These are phyloP conservation scores for Dysphania ambrosioides DNA, from an alignment of 148 eudicot species.

Conservation along the genomic window DNA sequence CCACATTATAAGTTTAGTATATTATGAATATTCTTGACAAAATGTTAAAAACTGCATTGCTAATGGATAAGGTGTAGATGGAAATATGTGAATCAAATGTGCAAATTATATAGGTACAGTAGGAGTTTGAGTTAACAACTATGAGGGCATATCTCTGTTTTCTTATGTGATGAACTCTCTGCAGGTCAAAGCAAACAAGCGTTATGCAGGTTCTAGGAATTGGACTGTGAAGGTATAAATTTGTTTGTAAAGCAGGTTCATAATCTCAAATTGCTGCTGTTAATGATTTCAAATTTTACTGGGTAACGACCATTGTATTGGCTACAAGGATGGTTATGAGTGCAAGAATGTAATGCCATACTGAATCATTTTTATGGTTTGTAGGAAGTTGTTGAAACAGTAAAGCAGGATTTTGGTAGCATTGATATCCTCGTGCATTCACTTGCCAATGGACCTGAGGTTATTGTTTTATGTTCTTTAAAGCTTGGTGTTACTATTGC, in stretches of 20 bases:
- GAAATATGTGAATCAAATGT: background rate
- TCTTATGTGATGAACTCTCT: conserved; percentile 14
- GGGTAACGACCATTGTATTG: background rate
- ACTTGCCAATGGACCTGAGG: conserved; percentile 99
- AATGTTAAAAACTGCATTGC: background rate
- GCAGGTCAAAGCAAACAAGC: conserved; percentile 87
- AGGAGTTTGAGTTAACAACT: background rate
- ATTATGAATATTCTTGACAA: background rate
- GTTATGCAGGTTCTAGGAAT: conserved; percentile 84
- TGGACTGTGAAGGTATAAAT: conserved; percentile 83
- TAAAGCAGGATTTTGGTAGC: conserved; percentile 84
- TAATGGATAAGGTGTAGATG: background rate
- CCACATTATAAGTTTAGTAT: background rate
- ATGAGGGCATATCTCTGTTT: background rate
- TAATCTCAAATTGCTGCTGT: background rate
- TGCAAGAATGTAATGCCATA: background rate
- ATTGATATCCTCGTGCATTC: conserved; percentile 95
- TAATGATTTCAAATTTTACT: background rate
- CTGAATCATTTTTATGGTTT: background rate
- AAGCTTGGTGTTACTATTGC: background rate
- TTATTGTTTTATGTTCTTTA: conserved; percentile 11
- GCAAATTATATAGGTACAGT: background rate
- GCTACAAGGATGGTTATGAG: background rate
- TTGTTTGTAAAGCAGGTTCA: conserved; percentile 2
- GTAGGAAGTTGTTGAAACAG: conserved; percentile 76